Conservation (phyloP, 441 rosid species). For the Populus hybrid region DNA sequence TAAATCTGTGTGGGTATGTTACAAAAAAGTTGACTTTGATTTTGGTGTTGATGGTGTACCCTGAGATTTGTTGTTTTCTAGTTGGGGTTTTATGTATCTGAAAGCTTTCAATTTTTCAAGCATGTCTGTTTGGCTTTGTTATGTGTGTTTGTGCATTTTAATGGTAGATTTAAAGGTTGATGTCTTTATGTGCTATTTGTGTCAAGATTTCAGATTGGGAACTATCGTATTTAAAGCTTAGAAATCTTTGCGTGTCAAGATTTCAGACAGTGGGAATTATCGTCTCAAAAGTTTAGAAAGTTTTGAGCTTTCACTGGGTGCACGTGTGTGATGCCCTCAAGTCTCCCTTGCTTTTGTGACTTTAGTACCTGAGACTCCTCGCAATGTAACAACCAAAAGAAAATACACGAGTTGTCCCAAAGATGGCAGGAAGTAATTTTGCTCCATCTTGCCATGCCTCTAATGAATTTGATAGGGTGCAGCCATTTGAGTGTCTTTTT, state of each 20-base stretch:
- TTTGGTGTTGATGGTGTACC: neutral
- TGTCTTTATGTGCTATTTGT: neutral
- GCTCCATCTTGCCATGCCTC: neutral
- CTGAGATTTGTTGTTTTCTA: neutral
- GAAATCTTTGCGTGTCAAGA: neutral
- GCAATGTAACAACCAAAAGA: neutral
- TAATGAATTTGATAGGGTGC: neutral
- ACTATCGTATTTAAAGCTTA: neutral
- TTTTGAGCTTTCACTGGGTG: conserved; percentile 9
- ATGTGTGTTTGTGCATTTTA: neutral
- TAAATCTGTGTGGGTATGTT: neutral
- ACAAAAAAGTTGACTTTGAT: neutral
- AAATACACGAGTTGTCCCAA: neutral
- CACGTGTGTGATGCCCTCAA: neutral
- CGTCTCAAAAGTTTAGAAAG: neutral
- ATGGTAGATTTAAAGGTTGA: neutral
- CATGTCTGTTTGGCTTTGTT: neutral
- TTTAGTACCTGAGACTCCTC: neutral
- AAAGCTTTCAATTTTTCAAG: neutral
- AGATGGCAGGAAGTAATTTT: neutral
- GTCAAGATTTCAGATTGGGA: neutral
- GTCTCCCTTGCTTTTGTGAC: neutral
- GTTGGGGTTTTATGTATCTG: neutral
- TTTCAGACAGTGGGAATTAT: neutral
- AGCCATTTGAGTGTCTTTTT: neutral